phyloP scores from a whole-genome alignment of 352 stramenopile species.

The Phytophthora uliginosa region DNA sequence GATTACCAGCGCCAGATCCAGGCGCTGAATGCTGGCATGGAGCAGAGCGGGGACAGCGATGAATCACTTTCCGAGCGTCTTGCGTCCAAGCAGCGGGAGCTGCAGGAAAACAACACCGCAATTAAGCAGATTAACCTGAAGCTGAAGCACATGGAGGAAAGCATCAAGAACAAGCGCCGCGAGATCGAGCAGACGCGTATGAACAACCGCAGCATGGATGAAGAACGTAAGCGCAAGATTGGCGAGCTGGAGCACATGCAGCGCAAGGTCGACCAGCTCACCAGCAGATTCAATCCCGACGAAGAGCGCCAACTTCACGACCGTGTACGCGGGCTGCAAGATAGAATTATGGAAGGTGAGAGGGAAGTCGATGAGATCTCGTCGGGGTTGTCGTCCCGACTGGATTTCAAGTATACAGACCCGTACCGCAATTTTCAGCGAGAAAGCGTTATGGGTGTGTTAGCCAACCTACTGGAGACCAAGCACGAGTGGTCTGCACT shows the following conservation, averaged over 20 bases:
- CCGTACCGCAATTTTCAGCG: slow-evolving; percentile 96
- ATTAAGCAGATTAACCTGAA: slow-evolving; percentile 95
- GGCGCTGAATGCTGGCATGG: slow-evolving; percentile 88
- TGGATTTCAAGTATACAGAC: slow-evolving; percentile 98
- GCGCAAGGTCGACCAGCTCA: slow-evolving; percentile 64
- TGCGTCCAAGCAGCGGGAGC: slow-evolving; percentile 79
- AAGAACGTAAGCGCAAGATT: slow-evolving; percentile 72
- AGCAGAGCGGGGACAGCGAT: slow-evolving; percentile 76
- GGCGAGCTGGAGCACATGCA: slow-evolving; percentile 76
- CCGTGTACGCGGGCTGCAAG: slow-evolving; percentile 66
- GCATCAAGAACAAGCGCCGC: slow-evolving; percentile 77
- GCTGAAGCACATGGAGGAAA: slow-evolving; percentile 94
- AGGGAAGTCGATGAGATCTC: slow-evolving; percentile 95
- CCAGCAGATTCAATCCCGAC: slow-evolving; percentile 76
- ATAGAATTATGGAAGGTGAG: slow-evolving; percentile 72
- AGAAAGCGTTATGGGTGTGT: slow-evolving; percentile 97
- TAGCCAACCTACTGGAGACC: slow-evolving; percentile 97
- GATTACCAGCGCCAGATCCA: slow-evolving; percentile 89
- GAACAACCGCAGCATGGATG: slow-evolving; percentile 82
- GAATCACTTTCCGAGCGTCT: slow-evolving; percentile 84
- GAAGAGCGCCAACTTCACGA: slow-evolving; percentile 78
- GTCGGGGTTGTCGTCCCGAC: slow-evolving; percentile 94
- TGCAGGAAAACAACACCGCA: slow-evolving; percentile 82
- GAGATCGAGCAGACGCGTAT: slow-evolving; percentile 78
- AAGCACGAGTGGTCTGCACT: slow-evolving; percentile 95